A percentile compares a stretch with the other conserved stretches of the same genome.
phyloP scores from a whole-genome alignment of 2,329 filamentous ascomycete genomes.

The Cordyceps fumosorosea region DNA sequence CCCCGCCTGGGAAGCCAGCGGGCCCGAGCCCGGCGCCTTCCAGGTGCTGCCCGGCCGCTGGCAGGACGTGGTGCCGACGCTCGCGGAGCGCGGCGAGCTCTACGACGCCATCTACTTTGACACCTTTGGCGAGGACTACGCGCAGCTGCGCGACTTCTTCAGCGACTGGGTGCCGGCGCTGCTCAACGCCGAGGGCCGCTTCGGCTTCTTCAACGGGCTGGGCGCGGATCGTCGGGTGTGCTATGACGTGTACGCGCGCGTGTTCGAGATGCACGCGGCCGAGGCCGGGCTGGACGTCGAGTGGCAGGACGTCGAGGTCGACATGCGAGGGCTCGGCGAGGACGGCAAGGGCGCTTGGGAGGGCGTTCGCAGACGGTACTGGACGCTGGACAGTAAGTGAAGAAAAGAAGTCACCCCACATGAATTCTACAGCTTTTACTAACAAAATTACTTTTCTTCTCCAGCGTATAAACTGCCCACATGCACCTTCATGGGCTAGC shows the following conservation, averaged over 20 bases:
- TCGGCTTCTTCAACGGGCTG: constrained; percentile 85
- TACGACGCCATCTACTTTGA: constrained; percentile 96
- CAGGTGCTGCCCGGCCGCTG: constrained; percentile 66
- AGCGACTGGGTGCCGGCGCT: constrained; percentile 77
- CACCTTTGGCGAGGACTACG: constrained; percentile 93
- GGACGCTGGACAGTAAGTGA: constrained; percentile 67
- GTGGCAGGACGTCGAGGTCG: constrained; percentile 73
- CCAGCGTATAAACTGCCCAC: constrained; percentile 65
- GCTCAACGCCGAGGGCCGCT: constrained; percentile 64
- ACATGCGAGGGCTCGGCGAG: constrained; percentile 56
- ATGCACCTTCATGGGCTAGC: constrained; percentile 64
- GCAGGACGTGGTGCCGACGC: constrained; percentile 69
- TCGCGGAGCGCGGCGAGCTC: constrained; percentile 60
- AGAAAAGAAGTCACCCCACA: too few species aligned
- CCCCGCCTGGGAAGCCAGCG: constrained; percentile 45
- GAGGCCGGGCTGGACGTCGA: constrained; percentile 87
- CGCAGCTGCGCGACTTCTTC: constrained; percentile 79
- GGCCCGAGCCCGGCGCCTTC: constrained; percentile 59
- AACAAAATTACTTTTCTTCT: constrained; percentile 15
- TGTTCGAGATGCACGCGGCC: constrained; percentile 82
- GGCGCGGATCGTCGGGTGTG: constrained; percentile 88
- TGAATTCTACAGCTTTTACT: constrained; percentile 13
- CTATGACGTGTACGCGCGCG: constrained; percentile 92
- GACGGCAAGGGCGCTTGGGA: constrained; percentile 74
- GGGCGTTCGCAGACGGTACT: constrained; percentile 82